Evolutionary conservation across 2,329 filamentous ascomycete species (phyloP).

Genomic region (Sarocladiaceae sp.): DNA sequence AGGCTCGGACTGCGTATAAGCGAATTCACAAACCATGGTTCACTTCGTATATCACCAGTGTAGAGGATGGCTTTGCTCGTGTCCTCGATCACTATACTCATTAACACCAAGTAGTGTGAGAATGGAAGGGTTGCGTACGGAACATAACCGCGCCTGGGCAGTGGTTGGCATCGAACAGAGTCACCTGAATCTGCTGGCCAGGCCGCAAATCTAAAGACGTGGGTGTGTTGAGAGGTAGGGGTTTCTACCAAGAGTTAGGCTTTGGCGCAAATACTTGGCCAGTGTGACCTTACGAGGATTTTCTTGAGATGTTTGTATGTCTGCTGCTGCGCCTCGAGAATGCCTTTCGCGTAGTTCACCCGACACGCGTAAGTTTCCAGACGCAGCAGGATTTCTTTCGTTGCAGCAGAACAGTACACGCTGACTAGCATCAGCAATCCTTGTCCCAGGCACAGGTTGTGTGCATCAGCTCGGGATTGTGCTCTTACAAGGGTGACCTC

Average conservation of each 20-base stretch:
- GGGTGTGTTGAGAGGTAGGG: constrained; percentile 77
- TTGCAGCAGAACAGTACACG: constrained; percentile 85
- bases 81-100: constrained; percentile 65
- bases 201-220: constrained; percentile 71
- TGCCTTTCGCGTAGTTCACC: constrained; percentile 74
- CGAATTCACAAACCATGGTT: constrained; percentile 79
- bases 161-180: constrained; percentile 87
- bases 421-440: constrained; percentile 23
- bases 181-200: constrained; percentile 68
- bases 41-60: constrained; percentile 83
- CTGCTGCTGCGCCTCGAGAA: constrained; percentile 69
- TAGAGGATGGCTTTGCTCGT: constrained; percentile 72
- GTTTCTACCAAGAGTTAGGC: too few species aligned
- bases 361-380: constrained; percentile 77
- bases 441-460: neutral
- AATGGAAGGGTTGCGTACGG: constrained; percentile 33
- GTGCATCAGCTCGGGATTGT: neutral
- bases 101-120: neutral
- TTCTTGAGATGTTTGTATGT: constrained; percentile 73
- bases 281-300: constrained; percentile 50
- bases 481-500: constrained; percentile 64
- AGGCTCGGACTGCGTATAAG: constrained; percentile 68
- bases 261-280: too few species aligned
- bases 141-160: constrained; percentile 92
- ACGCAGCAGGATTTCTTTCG: constrained; percentile 72